These are phyloP conservation scores for Draba incana DNA, from an alignment of 345 rosid species.

Conservation along the genomic window DNA sequence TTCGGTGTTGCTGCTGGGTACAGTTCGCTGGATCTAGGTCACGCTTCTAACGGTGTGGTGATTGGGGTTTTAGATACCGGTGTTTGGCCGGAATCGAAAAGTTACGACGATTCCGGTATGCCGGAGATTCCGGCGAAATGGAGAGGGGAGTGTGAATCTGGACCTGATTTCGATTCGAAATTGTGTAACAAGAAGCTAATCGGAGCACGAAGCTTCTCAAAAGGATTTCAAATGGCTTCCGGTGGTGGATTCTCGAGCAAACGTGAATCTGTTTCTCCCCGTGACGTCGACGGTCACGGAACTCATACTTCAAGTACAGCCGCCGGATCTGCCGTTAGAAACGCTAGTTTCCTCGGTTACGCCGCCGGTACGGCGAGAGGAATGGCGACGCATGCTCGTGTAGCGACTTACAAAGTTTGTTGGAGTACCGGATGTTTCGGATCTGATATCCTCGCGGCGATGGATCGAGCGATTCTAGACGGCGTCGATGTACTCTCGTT, in stretches of 20 bases:
- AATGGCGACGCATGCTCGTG: slow-evolving; percentile 73
- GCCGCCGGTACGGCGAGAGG: slow-evolving; percentile 84
- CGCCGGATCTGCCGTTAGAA: slow-evolving; percentile 64
- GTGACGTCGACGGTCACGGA: slow-evolving; percentile 82
- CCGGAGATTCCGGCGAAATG: slow-evolving; percentile 68
- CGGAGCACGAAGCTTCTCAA: slow-evolving; percentile 79
- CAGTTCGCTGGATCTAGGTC: slow-evolving; percentile 40
- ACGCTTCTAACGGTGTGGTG: slow-evolving; percentile 54
- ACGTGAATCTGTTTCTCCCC: slow-evolving; percentile 66
- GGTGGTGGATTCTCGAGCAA: slow-evolving; percentile 51
- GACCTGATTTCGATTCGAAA: slow-evolving; percentile 61
- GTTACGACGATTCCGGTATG: slow-evolving; percentile 69
- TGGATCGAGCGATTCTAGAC: slow-evolving; percentile 73
- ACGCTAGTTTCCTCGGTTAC: slow-evolving; percentile 83
- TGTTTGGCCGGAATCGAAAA: slow-evolving; percentile 83
- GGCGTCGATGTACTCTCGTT: slow-evolving; percentile 92
- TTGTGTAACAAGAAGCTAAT: slow-evolving; percentile 78
- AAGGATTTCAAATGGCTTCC: slow-evolving; percentile 66
- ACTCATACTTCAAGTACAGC: slow-evolving; percentile 87
- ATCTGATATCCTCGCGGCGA: slow-evolving; percentile 81
- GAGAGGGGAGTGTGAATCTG: slow-evolving; percentile 77
- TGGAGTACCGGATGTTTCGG: slow-evolving; percentile 74
- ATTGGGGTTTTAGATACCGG: slow-evolving; percentile 92
- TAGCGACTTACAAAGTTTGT: slow-evolving; percentile 86
- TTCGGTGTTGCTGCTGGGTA: slow-evolving; percentile 46